Conservation (phyloP, 176 grass and related monocot genomes). For the Otatea glauca region DNA sequence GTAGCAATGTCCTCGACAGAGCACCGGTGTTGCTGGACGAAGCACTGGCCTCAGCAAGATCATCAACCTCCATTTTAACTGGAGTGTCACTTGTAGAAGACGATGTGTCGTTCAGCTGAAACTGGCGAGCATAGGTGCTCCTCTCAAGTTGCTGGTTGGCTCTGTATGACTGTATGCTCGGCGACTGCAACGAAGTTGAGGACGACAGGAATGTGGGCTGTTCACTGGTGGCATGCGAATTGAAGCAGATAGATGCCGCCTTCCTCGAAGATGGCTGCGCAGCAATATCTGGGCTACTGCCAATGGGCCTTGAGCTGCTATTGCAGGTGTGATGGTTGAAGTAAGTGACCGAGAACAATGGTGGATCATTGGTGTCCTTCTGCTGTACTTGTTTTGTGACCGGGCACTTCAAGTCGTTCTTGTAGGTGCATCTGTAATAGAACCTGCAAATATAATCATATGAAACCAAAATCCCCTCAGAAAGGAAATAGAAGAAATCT, state of each 20-base stretch:
- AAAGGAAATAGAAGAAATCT: neutral
- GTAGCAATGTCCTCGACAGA: conserved; percentile 51
- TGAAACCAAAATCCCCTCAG: neutral
- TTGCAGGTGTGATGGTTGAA: conserved; percentile 65
- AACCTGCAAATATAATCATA: conserved; percentile 43
- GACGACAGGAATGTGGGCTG: conserved; percentile 39
- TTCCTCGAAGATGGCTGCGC: conserved; percentile 25
- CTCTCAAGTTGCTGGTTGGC: conserved; percentile 28
- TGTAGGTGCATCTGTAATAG: conserved; percentile 73
- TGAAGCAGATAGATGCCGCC: conserved; percentile 47
- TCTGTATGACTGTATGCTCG: conserved; percentile 6
- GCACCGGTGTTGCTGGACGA: conserved; percentile 15
- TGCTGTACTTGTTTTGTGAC: conserved; percentile 66
- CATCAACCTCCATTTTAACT: conserved; percentile 37
- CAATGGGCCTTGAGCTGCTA: conserved; percentile 21
- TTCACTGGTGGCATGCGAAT: neutral
- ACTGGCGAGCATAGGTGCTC: conserved; percentile 1
- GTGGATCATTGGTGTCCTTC: conserved; percentile 52
- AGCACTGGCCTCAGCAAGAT: neutral
- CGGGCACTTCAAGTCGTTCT: conserved; percentile 62
- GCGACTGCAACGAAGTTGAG: neutral
- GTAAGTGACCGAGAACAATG: conserved; percentile 56
- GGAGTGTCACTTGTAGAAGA: neutral
- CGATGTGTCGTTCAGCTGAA: conserved; percentile 33
- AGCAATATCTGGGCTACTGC: neutral